Percentiles rank a stretch among this genome's conserved stretches.
Evolutionary conservation across 1,139 yeast genomes (phyloP).

Genomic region (Kodamaea ohmeri): DNA sequence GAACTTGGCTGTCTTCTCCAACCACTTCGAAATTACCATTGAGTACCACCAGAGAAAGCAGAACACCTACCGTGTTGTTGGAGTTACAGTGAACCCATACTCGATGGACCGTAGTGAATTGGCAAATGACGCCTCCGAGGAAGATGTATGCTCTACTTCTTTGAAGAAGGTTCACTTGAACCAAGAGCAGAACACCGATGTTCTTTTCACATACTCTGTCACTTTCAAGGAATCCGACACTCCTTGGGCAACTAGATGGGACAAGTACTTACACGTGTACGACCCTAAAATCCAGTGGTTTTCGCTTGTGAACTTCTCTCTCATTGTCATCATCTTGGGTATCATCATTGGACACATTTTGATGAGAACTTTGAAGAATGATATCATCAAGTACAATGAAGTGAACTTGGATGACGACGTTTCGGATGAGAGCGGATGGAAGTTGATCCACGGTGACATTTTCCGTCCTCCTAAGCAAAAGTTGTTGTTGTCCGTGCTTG

Average conservation of each 20-base stretch:
- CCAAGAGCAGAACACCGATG: conserved; percentile 31
- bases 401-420: conserved; percentile 83
- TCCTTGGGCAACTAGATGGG: conserved; percentile 99
- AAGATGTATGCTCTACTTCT: conserved; percentile 35
- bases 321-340: conserved; percentile 75
- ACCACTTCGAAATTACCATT: conserved; percentile 74
- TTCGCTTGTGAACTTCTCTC: conserved; percentile 79
- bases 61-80: conserved; percentile 80
- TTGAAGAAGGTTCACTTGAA: conserved; percentile 31
- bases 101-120: conserved; percentile 51
- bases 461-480: conserved; percentile 79
- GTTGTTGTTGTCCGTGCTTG: conserved; percentile 70
- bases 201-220: conserved; percentile 46
- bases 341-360: conserved; percentile 78
- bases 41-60: conserved; percentile 81
- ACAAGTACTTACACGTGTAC: conserved; percentile 84
- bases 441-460: conserved; percentile 91
- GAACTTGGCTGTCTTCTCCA: conserved; percentile 56
- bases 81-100: conserved; percentile 72
- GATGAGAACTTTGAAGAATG: conserved; percentile 76
- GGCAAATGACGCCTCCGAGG: conserved; percentile 23
- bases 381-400: conserved; percentile 85
- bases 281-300: conserved; percentile 97
- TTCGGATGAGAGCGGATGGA: conserved; percentile 97
- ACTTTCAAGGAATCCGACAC: conserved; percentile 65